phyloP scores from a whole-genome alignment of 2,329 filamentous ascomycete genomes.

The Alternaria infectoria region DNA sequence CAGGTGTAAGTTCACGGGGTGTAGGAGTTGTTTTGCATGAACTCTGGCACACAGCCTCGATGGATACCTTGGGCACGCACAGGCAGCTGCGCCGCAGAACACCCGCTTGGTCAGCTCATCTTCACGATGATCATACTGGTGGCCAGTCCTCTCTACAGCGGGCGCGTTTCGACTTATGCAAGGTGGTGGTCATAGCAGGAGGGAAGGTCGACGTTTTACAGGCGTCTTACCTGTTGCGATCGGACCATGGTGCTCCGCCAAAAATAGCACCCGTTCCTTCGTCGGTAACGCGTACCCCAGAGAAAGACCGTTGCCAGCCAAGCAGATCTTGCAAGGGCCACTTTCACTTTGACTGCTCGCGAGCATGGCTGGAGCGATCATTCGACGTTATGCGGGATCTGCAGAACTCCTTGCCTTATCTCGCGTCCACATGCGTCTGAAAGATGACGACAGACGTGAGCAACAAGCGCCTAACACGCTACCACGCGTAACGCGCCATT shows the following conservation, averaged over 20 bases:
- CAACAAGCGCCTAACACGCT: slow-evolving; percentile 10
- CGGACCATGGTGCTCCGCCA: slow-evolving; percentile 22
- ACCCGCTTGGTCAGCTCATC: slow-evolving; percentile 15
- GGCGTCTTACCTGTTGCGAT: slow-evolving; percentile 21
- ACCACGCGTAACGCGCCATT: slow-evolving; percentile 22
- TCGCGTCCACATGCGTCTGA: slow-evolving; percentile 21
- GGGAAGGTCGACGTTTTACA: slow-evolving; percentile 11
- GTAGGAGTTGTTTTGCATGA: slow-evolving; percentile 4
- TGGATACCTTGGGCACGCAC: slow-evolving; percentile 6
- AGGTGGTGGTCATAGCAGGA: slow-evolving; percentile 16
- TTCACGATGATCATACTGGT: slow-evolving; percentile 14
- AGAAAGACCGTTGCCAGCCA: slow-evolving; percentile 34
- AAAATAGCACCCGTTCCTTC: slow-evolving; percentile 41
- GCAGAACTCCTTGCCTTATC: slow-evolving; percentile 38
- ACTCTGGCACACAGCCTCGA: slow-evolving; percentile 1
- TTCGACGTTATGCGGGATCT: slow-evolving; percentile 37
- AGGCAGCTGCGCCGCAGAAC: slow-evolving; percentile 16
- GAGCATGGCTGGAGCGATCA: slow-evolving; percentile 31
- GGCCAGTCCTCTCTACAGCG: slow-evolving; percentile 12
- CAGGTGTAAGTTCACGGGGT: neutral
- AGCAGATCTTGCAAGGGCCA: slow-evolving; percentile 23
- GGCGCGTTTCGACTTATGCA: slow-evolving; percentile 30
- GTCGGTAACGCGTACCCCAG: slow-evolving; percentile 34
- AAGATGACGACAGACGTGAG: slow-evolving; percentile 30
- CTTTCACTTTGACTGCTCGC: slow-evolving; percentile 16